Evolutionary conservation across 1,139 yeast genomes (phyloP), one percentile per base, ranked within the genome.

Genomic region (Fermentozyma sake): DNA sequence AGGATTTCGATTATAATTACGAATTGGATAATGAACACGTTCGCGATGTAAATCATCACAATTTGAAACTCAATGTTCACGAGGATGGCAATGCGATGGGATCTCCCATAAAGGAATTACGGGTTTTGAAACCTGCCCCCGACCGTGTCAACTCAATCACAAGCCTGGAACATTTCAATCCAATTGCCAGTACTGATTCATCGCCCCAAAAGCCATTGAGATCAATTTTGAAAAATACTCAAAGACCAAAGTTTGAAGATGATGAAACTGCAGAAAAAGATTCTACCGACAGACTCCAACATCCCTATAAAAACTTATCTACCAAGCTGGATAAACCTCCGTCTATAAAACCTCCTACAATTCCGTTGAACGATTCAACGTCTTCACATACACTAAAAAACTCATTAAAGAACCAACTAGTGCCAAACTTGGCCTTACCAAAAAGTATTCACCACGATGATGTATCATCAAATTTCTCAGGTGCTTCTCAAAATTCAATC

Each of bases 1-100:
- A 54, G 22, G 70, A 61, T 33, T 67, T 67, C 34, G 73, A 67
- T 23, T 67, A 64, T 33, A 59, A 60, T 32, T 66, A 65, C 31
- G 56, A 57, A 30, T 35, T 57, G 17, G 64, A 58, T 31, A 42
- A 46, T 20, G 24, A 30, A 6, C 27, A 26, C 7, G 12, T 28
- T 18, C 29, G 16, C 8, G 13, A 19, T 6, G 12, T 22, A 12
- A 25, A 21, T 11, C 22, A 27, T 11, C 22, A 34, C 6, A 26
- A 19, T 10, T 18, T 34, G 13, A 28, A 26, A 13, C 22, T 36
- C 14, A 32, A 36, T 12, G 22, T 22, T 3, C 7, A 18, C 5
- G 21, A 19, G 5, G 20, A 24, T 14, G 12, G 26, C 16, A 6
- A 18, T 14, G 7, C 23, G 11, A n/a, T 18, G 18, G 5, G 22